Evolutionary conservation across 2,329 filamentous ascomycete genomes (phyloP), one percentile per base, ranked within the genome.

Genomic region (Penicillium sp.): DNA sequence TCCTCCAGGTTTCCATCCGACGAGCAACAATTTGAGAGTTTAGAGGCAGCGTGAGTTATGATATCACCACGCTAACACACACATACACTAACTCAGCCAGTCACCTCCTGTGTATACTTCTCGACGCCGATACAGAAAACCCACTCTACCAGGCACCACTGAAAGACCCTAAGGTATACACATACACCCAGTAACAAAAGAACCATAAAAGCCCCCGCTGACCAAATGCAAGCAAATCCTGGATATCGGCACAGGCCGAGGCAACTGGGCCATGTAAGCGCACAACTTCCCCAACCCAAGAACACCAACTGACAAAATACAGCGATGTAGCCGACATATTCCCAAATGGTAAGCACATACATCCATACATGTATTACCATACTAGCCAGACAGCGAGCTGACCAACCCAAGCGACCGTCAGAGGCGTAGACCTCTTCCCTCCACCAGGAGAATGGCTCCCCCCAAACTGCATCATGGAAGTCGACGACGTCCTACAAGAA

Each of bases 391-490:
- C 21, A 25, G 5, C 7, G 11, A 36, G 16, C 48, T 50, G 19
- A 56, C 33, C 15, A 34, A 23, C 29, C 8, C 5, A 16, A 56
- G 54, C 54, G 19, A 56, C 34, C 27, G 49, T 56, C 40, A 50
- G 54, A 44, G 54, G 54, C 15, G 60, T 67, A n/a, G 65, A 67
- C 46, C 65, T 67, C 33, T 66, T 62, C 21, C 55, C 55, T 1
- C 55, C 55, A n/a, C 55, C 55, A 31, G 36, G 29, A 15, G 47
- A 52, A 2, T 67, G 62, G 62, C 49, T 63, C 9, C 61, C 64
- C 23, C 63, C 65, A 27, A 67, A 67, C 54, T 64, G 57, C 45
- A 36, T 52, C 36, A 61, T 67, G 52, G 64, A 65, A 48, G 57
- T 67, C 31, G 59, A 65, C 33, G 65, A 67, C 54, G 36, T 54